A percentile compares a stretch with the other conserved stretches of the same genome.
phyloP scores from a whole-genome alignment of 768 basidiomycete species.

The Russula emetica region DNA sequence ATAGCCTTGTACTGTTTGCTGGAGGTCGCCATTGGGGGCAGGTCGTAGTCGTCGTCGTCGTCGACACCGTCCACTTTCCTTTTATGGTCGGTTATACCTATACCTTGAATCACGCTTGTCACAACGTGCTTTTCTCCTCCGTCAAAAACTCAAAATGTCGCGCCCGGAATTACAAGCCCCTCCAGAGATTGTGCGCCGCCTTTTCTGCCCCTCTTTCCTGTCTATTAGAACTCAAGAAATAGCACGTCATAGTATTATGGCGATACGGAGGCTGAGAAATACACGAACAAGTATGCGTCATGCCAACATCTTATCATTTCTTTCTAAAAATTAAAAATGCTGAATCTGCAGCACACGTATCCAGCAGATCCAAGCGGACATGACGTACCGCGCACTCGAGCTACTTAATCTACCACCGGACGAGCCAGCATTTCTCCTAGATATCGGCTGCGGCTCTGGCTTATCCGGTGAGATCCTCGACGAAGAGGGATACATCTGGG shows the following conservation, averaged over 20 bases:
- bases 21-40: constrained; percentile 44
- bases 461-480: constrained; percentile 94
- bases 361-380: constrained; percentile 93
- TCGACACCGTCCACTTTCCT: too few relatives aligned
- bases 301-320: neutral
- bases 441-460: constrained; percentile 97
- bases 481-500: constrained; percentile 90
- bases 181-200: constrained; percentile 66
- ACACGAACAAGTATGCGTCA: constrained; percentile 75
- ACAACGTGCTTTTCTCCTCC: neutral
- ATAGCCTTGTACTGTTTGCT: constrained; percentile 83
- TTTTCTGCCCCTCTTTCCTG: neutral
- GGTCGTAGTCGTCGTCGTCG: neutral
- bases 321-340: neutral
- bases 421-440: constrained; percentile 80
- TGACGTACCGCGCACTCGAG: constrained; percentile 95
- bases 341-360: constrained; percentile 70
- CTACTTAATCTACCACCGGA: constrained; percentile 77
- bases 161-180: constrained; percentile 60
- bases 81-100: too few relatives aligned
- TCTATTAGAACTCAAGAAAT: neutral
- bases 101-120: neutral
- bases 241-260: constrained; percentile 77
- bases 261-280: constrained; percentile 91
- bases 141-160: constrained; percentile 40